Evolutionary conservation across 2,329 filamentous ascomycete genomes (phyloP).

Genomic region (Fusarium setosum): DNA sequence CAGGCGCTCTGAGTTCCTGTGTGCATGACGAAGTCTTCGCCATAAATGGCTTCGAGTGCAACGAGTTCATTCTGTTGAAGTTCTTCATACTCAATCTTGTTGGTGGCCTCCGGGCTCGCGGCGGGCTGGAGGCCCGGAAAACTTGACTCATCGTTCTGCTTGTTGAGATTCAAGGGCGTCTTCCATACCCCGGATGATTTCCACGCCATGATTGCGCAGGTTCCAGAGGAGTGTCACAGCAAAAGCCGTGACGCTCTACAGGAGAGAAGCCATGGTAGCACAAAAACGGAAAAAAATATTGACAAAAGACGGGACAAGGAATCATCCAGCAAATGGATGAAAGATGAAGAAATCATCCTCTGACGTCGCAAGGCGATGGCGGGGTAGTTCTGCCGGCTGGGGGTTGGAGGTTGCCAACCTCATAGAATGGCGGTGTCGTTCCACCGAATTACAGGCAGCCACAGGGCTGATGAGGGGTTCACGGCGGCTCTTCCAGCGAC

Average conservation of each 20-base stretch:
- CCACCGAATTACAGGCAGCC: constrained; percentile 37
- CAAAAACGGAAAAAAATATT: constrained; percentile 14
- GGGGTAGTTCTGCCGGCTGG: constrained; percentile 35
- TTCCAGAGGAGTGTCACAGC: constrained; percentile 60
- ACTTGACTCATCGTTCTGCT: constrained; percentile 59
- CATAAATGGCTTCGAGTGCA: constrained; percentile 87
- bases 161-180: constrained; percentile 54
- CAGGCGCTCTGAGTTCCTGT: constrained; percentile 80
- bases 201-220: constrained; percentile 62
- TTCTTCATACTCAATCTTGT: constrained; percentile 78
- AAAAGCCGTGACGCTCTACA: constrained; percentile 63
- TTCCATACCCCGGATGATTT: constrained; percentile 62
- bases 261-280: constrained; percentile 57
- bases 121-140: constrained; percentile 62
- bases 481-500: constrained; percentile 22
- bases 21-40: constrained; percentile 85
- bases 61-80: constrained; percentile 90
- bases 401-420: constrained; percentile 15
- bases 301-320: constrained; percentile 24
- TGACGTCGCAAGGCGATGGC: constrained; percentile 40
- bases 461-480: constrained; percentile 41
- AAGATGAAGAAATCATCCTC: constrained; percentile 26
- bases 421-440: constrained; percentile 40
- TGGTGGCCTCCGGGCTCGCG: constrained; percentile 52
- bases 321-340: constrained; percentile 33